phyloP scores from a whole-genome alignment of 2,329 filamentous ascomycete genomes.

The Fusarium mundagurra region DNA sequence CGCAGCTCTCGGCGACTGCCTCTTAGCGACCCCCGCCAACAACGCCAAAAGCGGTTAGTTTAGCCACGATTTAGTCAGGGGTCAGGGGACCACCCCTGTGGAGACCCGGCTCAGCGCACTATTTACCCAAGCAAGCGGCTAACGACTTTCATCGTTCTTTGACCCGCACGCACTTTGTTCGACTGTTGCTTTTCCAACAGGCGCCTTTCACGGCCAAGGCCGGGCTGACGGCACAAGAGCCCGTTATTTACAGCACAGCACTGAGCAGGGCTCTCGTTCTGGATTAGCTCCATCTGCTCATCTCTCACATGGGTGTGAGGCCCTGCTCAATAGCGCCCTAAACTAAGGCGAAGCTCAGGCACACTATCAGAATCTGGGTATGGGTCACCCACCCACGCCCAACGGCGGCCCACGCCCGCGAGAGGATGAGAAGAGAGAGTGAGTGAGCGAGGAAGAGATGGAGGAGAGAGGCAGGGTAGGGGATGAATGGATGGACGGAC shows the following conservation, averaged over 20 bases:
- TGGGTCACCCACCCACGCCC: slow-evolving; percentile 19
- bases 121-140: slow-evolving; percentile 15
- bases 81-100: slow-evolving; percentile 2
- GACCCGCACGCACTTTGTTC: slow-evolving; percentile 19
- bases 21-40: slow-evolving; percentile 15
- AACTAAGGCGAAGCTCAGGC: slow-evolving; percentile 28
- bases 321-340: slow-evolving; percentile 29
- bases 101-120: background rate
- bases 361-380: slow-evolving; percentile 23
- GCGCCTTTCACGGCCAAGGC: slow-evolving; percentile 16
- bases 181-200: slow-evolving; percentile 4
- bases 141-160: slow-evolving; percentile 9
- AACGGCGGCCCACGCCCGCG: slow-evolving; percentile 7
- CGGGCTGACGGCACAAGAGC: slow-evolving; percentile 23
- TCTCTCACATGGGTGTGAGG: slow-evolving; percentile 7
- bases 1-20: slow-evolving; percentile 18
- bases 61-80: slow-evolving; percentile 21
- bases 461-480: slow-evolving; percentile 10
- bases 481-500: slow-evolving; percentile 3
- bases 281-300: slow-evolving; percentile 18
- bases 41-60: background rate
- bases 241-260: slow-evolving; percentile 12
- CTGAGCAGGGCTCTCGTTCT: background rate
- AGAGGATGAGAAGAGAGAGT: slow-evolving; percentile 7
- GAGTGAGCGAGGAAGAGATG: background rate